Percentiles rank a stretch among this genome's conserved stretches.
These are phyloP conservation scores for Beta corolliflora DNA, from an alignment of 179 eudicot species.

Conservation along the genomic window DNA sequence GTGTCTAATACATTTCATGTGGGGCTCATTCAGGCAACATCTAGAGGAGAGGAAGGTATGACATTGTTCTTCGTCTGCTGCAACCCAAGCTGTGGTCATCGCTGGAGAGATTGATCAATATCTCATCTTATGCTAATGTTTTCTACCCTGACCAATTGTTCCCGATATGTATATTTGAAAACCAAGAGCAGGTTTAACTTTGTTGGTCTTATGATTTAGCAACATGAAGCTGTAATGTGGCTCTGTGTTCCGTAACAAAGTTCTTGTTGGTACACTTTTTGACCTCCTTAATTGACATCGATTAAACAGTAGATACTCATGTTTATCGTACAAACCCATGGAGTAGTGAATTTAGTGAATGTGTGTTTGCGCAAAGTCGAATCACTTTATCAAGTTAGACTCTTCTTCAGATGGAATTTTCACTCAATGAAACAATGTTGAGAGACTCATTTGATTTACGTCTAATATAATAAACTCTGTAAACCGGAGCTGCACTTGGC, in stretches of 20 bases:
- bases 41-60: constrained; percentile 96
- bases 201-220: neutral
- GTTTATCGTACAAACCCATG: neutral
- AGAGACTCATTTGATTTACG: too few species aligned
- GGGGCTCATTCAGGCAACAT: constrained; percentile 60
- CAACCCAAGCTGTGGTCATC: constrained; percentile 91
- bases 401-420: too few species aligned
- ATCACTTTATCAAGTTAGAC: too few species aligned
- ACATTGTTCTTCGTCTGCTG: constrained; percentile 94
- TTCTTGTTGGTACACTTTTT: neutral
- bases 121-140: constrained; percentile 6
- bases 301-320: too few species aligned
- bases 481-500: neutral
- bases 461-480: neutral
- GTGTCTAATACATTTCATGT: neutral
- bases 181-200: neutral
- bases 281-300: too few species aligned
- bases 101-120: constrained; percentile 75
- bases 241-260: neutral
- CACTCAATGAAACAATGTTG: neutral
- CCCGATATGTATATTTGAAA: constrained; percentile 12
- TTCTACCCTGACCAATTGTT: constrained; percentile 4
- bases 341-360: neutral
- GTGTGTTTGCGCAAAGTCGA: neutral
- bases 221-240: neutral